A percentile compares a stretch with the other conserved stretches of the same genome.
These are phyloP conservation scores for Colletotrichum sojae DNA, from an alignment of 2,329 filamentous ascomycete species.

Conservation along the genomic window DNA sequence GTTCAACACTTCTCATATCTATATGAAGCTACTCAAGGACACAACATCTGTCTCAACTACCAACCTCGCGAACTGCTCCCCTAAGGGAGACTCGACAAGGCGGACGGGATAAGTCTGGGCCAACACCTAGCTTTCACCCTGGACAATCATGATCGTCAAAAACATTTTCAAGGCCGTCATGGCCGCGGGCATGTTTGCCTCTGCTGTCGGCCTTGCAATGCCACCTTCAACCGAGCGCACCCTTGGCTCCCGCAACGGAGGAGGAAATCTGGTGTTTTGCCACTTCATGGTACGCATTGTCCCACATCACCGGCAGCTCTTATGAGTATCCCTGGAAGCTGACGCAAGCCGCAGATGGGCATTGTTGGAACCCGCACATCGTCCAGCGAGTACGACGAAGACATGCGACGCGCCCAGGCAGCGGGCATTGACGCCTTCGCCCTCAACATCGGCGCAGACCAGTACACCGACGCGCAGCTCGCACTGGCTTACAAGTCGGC, in stretches of 20 bases:
- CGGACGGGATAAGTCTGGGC: not conserved
- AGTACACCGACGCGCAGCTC: slow-evolving; percentile 61
- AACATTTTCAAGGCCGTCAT: not conserved
- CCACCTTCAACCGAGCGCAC: not conserved
- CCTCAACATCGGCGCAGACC: slow-evolving; percentile 63
- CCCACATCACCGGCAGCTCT: not conserved
- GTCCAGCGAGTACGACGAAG: slow-evolving; percentile 60
- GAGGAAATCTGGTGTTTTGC: slow-evolving; percentile 53
- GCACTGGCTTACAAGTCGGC: slow-evolving; percentile 64
- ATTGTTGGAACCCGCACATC: slow-evolving; percentile 59
- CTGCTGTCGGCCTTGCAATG: not conserved
- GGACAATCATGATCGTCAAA: not conserved
- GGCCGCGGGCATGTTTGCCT: not conserved
- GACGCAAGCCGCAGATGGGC: slow-evolving; percentile 53
- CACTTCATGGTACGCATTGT: slow-evolving; percentile 57
- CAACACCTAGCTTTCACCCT: not conserved
- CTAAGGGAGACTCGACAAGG: not conserved
- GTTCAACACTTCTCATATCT: too few species aligned
- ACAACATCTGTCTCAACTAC: too few species aligned
- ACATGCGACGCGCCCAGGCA: slow-evolving; percentile 60
- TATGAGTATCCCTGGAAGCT: not conserved
- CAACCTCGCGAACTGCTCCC: too few species aligned
- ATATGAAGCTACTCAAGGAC: too few species aligned
- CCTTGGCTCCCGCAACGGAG: not conserved
- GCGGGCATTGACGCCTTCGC: slow-evolving; percentile 63